Evolutionary conservation across 176 grass and related monocot genomes (phyloP), one percentile per base, ranked within the genome.

Genomic region (Bromus sterilis): DNA sequence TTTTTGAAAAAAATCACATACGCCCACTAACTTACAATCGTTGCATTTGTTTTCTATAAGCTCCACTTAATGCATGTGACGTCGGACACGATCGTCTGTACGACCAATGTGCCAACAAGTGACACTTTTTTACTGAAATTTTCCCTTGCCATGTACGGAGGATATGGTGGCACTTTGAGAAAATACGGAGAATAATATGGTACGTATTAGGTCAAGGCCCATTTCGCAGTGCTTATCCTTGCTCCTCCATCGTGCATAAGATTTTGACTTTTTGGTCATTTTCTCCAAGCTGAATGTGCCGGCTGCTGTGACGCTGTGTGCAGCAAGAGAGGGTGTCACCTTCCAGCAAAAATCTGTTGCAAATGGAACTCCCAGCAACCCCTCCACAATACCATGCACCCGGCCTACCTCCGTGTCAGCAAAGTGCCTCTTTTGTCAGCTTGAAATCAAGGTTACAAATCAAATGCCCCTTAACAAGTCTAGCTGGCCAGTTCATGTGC

Each of bases 141-240:
- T 46, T 24, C 39, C 49, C 7, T 9, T 53, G 18, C 49, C 21
- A 3, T 53, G 39, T 39, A 70, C 36, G 37, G n/a, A 28, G 8
- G 10, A 13, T 23, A 24, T 13, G 39, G 2, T 43, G 28, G 23
- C 37, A 71, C 67, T 20, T 25, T 3, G 10, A 46, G 68, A 72
- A 72, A 48, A 18, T 28, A 46, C 14, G 24, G 6, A 42, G 66
- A 70, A 40, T 25, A 41, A 24, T 64, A 24, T 64, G 16, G 30
- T 34, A 67, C 21, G 12, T 43, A 44, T 71, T 44, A 71, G 67
- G 67, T 44, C 67, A 44, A 26, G 40, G 41, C 24, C 40, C 67
- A 71, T 71, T 44, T 43, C 26, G 23, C 67, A 71, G 67, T 29
- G 67, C 67, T 71, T 71, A 29, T 71, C 67, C 24, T 71, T 71